Base-by-base conservation (phyloP, 768 basidiomycete species). In the Lentinula detonsa region DNA sequence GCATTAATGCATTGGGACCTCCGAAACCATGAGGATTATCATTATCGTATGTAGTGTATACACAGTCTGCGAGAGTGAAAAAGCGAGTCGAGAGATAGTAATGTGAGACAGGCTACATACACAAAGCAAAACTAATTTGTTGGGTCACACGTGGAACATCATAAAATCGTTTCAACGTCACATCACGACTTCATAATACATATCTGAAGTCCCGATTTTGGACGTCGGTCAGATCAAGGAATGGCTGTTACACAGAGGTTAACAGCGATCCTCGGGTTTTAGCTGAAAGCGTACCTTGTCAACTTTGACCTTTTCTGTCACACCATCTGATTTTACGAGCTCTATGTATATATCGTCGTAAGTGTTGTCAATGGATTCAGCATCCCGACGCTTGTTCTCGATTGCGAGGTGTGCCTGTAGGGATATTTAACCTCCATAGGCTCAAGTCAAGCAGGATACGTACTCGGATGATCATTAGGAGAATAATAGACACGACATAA, bases 171-270 rank as follows among this genome's bases (percentile, higher is more conserved):
- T 2, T 23, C 23, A 23, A 23, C 23, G 37, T 39, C 37, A 39
- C 13, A 23, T 43, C 7, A 8, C 10, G 0, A 9, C 31, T 37
- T 59, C 71, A 88, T 61, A 89, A 72, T 23, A 89, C 86, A 65
- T 90, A 90, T 74, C 89, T 77, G 71, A 87, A 90, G 54, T 88
- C 86, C 10, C 82, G 78, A 65, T 90, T 90, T 68, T 90, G 84
- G 34, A 73, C 76, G 67, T 91, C 89, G 1, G 89, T 91, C 66
- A 90, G 71, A 67, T 91, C 89, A 72, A 89, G 69, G 69, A 83
- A 87, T 77, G 83, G 86, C 86, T 90, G 53, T 43, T 21, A 39
- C 57, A 56, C 63, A 33, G 48, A 28, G 46, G 2, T 31, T 8
- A 53, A 39, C 39, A 13, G 46, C 51, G 39, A 46, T 21, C 63